These are phyloP conservation scores for Collybia sordida DNA, from an alignment of 768 basidiomycete genomes.

Conservation along the genomic window DNA sequence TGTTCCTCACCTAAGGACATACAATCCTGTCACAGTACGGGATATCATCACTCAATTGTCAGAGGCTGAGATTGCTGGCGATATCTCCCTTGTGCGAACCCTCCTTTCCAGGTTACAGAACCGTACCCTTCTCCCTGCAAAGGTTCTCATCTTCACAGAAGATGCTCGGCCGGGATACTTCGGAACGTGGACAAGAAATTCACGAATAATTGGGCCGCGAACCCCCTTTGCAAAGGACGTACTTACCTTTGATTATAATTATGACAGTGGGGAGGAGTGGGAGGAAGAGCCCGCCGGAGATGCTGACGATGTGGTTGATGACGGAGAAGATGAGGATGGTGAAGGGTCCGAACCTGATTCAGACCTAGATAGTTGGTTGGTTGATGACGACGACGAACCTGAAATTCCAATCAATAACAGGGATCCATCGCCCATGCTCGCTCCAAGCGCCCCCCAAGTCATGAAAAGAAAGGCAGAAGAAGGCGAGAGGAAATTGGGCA, in stretches of 20 bases:
- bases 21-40: conserved; percentile 35
- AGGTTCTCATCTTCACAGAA: conserved; percentile 80
- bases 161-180: conserved; percentile 91
- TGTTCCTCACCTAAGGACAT: conserved; percentile 32
- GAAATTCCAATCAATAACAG: conserved; percentile 40
- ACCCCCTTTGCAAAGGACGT: conserved; percentile 81
- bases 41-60: conserved; percentile 61
- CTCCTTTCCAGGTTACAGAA: conserved; percentile 62
- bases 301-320: conserved; percentile 74
- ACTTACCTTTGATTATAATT: conserved; percentile 79
- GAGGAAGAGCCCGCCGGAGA: conserved; percentile 83
- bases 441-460: conserved; percentile 27
- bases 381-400: conserved; percentile 68
- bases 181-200: conserved; percentile 91
- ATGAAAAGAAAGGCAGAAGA: conserved; percentile 70
- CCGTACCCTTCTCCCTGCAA: conserved; percentile 64
- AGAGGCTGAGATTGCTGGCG: conserved; percentile 77
- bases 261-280: conserved; percentile 97
- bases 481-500: conserved; percentile 46
- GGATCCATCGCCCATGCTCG: conserved; percentile 34
- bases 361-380: conserved; percentile 78
- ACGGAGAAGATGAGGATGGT: conserved; percentile 63
- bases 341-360: conserved; percentile 65
- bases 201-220: conserved; percentile 76
- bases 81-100: conserved; percentile 65